Evolutionary conservation across 805 yeast species (phyloP), one percentile per base, ranked within the genome.

Genomic region (Ogataea sp.): DNA sequence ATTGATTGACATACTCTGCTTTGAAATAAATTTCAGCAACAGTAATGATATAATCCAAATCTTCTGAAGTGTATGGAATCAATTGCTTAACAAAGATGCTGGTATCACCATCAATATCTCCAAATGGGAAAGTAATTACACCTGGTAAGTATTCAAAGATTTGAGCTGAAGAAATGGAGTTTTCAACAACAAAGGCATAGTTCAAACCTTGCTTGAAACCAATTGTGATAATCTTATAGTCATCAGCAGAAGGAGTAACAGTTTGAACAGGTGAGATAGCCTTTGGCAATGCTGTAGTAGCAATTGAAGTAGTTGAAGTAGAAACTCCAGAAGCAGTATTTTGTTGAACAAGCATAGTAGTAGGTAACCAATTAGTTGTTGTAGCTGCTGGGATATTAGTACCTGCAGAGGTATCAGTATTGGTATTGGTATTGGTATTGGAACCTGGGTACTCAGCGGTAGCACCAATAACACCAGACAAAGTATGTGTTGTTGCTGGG

Each of bases 21-120:
- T 95, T 95, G 64, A 87, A 82, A 56, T 83, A 87, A 40, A 86
- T 82, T 56, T 83, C 83, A 6, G 97, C 97, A 44, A 89, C 84
- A 0, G 97, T 83, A 40, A 85, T 85, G 43, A 87, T 73, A 59
- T 86, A 90, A 36, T 66, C 67, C 37, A 67, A 68, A 13, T 61
- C 62, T 1, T 65, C 40, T 2, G 85, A 72, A 15, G 79, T 70
- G 55, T 78, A 83, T 29, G 97, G 97, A 43, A 81, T 78, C 50
- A 90, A 70, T 56, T 80, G 75, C 42, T 67, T 64, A 47, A 89
- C 86, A 8, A 77, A 57, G 18, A 85, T 73, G 23, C 65, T 62
- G 6, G 72, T 54, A 16, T 51, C 44, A 17, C 53, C 47, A 32
- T 46, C 41, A 15, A 48, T 30, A 4, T 46, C 50, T 8, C 46